phyloP scores from a whole-genome alignment of 2,329 filamentous ascomycete species.

The Onygenales sp. region DNA sequence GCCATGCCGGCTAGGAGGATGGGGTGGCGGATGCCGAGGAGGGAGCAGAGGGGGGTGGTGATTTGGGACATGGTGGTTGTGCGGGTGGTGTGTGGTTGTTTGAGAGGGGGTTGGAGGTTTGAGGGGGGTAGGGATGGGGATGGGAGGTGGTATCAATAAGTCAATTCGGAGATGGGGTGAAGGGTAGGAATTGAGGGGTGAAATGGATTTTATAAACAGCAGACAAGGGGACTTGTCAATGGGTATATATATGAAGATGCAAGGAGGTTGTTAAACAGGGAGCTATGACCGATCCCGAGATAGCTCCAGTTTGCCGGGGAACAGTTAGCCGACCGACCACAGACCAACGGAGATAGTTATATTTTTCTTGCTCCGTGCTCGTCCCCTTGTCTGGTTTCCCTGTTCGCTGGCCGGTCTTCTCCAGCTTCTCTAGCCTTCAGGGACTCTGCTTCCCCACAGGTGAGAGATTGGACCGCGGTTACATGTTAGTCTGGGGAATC shows the following conservation, averaged over 20 bases:
- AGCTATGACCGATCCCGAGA: no score
- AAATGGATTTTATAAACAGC: not conserved
- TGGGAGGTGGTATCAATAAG: not conserved
- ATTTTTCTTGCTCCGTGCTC: no score
- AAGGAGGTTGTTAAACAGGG: not conserved
- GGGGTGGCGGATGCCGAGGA: conserved; percentile 78
- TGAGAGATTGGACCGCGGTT: no score
- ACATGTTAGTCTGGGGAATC: no score
- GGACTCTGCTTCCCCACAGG: no score
- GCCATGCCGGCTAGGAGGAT: conserved; percentile 94
- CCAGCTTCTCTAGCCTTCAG: no score
- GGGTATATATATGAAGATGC: not conserved
- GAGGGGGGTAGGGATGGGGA: not conserved
- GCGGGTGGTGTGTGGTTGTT: not conserved
- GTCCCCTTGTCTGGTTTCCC: no score
- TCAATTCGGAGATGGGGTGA: not conserved
- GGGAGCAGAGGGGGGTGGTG: conserved; percentile 65
- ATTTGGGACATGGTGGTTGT: conserved; percentile 34
- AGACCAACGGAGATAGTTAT: no score
- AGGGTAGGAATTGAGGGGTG: not conserved
- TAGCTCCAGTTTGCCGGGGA: no score
- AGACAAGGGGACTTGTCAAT: not conserved
- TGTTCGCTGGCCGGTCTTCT: no score
- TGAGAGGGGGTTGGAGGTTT: not conserved
- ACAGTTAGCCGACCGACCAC: no score